These are phyloP conservation scores for Bonia amplexicaulis DNA, from an alignment of 176 grass and related monocot genomes.

Conservation along the genomic window DNA sequence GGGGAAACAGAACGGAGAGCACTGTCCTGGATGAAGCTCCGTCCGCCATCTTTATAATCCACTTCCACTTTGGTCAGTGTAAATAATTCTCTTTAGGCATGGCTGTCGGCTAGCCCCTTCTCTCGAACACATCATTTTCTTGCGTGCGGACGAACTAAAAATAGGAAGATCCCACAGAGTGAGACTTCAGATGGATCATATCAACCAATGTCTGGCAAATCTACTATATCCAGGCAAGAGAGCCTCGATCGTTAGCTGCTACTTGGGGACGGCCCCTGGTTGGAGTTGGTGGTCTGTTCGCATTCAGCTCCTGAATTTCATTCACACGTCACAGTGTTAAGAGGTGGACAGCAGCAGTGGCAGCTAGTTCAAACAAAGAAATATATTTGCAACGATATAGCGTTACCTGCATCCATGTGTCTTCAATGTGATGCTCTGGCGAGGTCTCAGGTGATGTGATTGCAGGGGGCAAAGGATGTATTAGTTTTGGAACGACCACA, in stretches of 20 bases:
- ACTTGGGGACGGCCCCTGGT: conserved; percentile 89
- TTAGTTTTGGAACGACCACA: conserved; percentile 96
- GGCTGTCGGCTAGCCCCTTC: conserved; percentile 4
- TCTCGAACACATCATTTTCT: conserved; percentile 21
- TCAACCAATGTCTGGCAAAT: conserved; percentile 28
- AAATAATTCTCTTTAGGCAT: conserved; percentile 17
- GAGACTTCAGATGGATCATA: conserved; percentile 39
- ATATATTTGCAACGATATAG: background rate
- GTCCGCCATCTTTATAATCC: conserved; percentile 7
- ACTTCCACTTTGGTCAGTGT: conserved; percentile 10
- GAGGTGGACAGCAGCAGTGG: background rate
- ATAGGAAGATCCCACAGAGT: conserved; percentile 24
- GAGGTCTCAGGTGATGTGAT: conserved; percentile 89
- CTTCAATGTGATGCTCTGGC: conserved; percentile 83
- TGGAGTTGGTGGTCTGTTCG: conserved; percentile 95
- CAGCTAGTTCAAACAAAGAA: conserved; percentile 7
- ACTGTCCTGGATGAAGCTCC: conserved; percentile 13
- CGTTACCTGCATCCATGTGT: conserved; percentile 99
- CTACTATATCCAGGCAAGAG: conserved; percentile 95
- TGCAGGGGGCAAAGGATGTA: conserved; percentile 96
- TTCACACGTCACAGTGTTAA: background rate
- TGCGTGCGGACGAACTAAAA: background rate
- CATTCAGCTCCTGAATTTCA: conserved; percentile 82
- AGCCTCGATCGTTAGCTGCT: conserved; percentile 69
- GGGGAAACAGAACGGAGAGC: background rate